Evolutionary conservation across 805 yeast species (phyloP), one percentile per base, ranked within the genome.

Genomic region (Barnettozyma salicaria): DNA sequence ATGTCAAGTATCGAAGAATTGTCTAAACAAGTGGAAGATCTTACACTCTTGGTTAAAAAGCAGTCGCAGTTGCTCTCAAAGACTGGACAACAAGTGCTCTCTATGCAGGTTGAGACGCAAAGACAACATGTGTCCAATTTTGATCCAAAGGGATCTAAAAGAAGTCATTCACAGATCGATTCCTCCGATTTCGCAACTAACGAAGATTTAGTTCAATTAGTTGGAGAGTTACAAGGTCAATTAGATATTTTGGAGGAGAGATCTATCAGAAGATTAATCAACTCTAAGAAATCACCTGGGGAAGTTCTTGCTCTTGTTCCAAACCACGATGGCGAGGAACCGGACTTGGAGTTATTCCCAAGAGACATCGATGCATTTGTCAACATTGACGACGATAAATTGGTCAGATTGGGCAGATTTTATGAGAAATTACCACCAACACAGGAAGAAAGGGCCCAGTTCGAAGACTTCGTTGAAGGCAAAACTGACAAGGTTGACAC

Each of bases 201-300:
- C 47, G 94, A 84, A 40, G 97, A 90, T 53, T 63, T 89, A 10
- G 83, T 83, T 4, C 90, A 86, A 54, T 66, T 89, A 31, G 97
- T 88, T 11, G 86, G 85, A 9, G 97, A 89, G 58, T 63, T 89
- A 39, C 97, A 89, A 60, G 84, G 85, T 7, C 97, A 89, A 60
- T 68, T 89, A 52, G 89, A 84, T 36, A 65, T 72, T 18, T 56
- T 83, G 23, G 97, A 89, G 54, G 85, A 84, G 47, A 72, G 95
- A 48, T 73, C 82, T 13, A 71, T 84, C 30, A 70, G 83, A 45
- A 70, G 97, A 58, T 64, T 78, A 4, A 72, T 74, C 44, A 88
- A 88, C 55, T 65, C 83, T 1, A 67, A 69, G 19, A 65, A 77
- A 39, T 48, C 53, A 0, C 55, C 57, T 0, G 61, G 61, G 12